Evolutionary conservation across 1,139 yeast genomes (phyloP), one percentile per base, ranked within the genome.

Genomic region (Debaryomyces udenii): DNA sequence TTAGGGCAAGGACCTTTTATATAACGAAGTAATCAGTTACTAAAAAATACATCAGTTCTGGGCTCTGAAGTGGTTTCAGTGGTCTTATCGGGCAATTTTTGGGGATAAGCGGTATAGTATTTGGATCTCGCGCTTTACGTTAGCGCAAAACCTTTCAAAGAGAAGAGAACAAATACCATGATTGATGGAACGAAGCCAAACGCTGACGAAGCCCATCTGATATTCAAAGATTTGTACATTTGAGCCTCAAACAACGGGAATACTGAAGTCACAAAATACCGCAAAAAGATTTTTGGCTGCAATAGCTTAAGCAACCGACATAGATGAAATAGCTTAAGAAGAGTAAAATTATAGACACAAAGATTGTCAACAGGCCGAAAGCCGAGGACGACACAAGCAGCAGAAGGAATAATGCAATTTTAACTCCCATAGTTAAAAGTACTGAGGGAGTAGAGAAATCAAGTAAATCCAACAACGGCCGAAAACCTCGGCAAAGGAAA

Each of bases 361-460:
- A 88, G 39, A 87, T 78, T 54, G 85, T 67, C 47, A 86, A n/a
- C 77, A 47, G 84, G 69, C 2, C 91, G 88, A 55, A 82, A 82
- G 0, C 93, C 91, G 56, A 86, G 86, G 28, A 89, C 84, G 28
- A 81, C 73, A 47, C 89, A 90, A 0, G 91, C 81, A 22, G 85
- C 78, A 31, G 83, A 71, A 9, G 95, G 90, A 13, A 81, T 85
- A 68, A 86, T 81, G 93, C 94, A 88, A 61, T 86, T 94, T 88
- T 91, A 40, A 84, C 84, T 42, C 91, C 93, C 84, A 84, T 80
- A 18, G 83, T 80, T 62, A 84, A 83, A 30, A 85, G 71, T 82
- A 85, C 83, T 4, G 88, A 81, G 23, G 77, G 47, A 3, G 91
- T 52, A 85, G 66, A 1, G 87, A 72, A 9, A 67, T 43, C 31